Percentiles rank a stretch among this genome's conserved stretches.
Conservation (phyloP, 2,329 filamentous ascomycete species). For the Trichoderma sp. region DNA sequence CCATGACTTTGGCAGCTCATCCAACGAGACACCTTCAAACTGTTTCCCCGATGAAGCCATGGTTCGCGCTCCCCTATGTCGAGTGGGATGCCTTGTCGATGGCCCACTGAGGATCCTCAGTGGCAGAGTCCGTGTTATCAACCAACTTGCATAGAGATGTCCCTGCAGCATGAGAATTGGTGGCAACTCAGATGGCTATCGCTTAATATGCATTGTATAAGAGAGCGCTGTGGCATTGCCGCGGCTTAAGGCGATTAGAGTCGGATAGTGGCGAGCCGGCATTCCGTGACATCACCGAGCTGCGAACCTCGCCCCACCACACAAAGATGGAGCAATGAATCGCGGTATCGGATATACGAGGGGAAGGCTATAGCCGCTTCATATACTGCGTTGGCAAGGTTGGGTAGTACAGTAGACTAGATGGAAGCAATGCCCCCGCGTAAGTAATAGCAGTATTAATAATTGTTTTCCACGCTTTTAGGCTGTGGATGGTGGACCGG, state of each 20-base stretch:
- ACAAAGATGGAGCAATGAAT: background rate
- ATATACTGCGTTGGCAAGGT: background rate
- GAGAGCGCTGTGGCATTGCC: background rate
- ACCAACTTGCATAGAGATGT: background rate
- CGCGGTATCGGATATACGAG: slow-evolving; percentile 12
- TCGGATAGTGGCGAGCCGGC: slow-evolving; percentile 1
- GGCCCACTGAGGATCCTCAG: slow-evolving; percentile 42
- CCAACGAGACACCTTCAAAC: slow-evolving; percentile 45
- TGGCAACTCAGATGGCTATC: background rate
- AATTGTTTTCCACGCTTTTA: background rate
- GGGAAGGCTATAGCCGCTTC: background rate
- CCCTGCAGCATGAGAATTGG: slow-evolving; percentile 11
- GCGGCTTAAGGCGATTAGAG: slow-evolving; percentile 7
- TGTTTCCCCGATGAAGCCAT: slow-evolving; percentile 20
- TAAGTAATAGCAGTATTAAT: background rate
- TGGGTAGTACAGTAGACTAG: too few relatives aligned
- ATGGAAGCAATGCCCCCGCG: background rate
- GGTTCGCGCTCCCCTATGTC: background rate
- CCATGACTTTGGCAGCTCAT: slow-evolving; percentile 66
- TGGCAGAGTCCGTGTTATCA: slow-evolving; percentile 25
- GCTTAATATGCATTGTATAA: background rate
- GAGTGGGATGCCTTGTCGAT: slow-evolving; percentile 26
- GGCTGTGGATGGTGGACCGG: background rate
- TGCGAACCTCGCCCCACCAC: slow-evolving; percentile 11
- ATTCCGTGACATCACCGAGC: slow-evolving; percentile 22